These are phyloP conservation scores for Tricharina praecox DNA, from an alignment of 495 filamentous ascomycete species.

Conservation along the genomic window DNA sequence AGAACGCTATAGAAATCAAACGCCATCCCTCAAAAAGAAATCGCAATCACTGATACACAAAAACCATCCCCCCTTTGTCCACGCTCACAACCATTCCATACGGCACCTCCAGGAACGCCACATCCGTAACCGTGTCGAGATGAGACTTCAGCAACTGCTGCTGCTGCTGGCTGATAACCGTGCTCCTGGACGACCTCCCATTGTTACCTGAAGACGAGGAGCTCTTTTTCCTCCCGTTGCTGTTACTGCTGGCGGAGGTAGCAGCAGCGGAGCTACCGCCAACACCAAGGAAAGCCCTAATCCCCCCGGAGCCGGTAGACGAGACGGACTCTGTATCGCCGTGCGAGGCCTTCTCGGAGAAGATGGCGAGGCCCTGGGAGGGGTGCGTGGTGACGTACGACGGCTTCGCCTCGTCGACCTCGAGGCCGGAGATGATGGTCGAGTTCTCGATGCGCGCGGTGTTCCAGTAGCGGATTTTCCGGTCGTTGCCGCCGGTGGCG, in stretches of 20 bases:
- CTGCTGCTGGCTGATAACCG: constrained; percentile 78
- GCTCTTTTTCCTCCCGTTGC: neutral
- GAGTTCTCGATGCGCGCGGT: constrained; percentile 53
- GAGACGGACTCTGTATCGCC: constrained; percentile 3
- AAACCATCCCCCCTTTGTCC: constrained; percentile 81
- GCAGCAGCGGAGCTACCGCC: constrained; percentile 1
- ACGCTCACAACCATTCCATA: constrained; percentile 85
- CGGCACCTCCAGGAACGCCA: constrained; percentile 70
- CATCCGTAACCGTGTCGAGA: constrained; percentile 74
- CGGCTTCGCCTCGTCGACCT: constrained; percentile 50
- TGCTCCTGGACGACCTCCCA: constrained; percentile 48
- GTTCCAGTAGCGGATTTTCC: constrained; percentile 90
- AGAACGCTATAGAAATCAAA: no score
- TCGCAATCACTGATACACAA: constrained; percentile 71
- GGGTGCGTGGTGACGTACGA: constrained; percentile 57
- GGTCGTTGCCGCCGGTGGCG: constrained; percentile 74
- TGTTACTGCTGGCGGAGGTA: constrained; percentile 12
- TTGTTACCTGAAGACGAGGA: constrained; percentile 14
- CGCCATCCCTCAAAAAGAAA: no score
- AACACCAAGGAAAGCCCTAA: constrained; percentile 26
- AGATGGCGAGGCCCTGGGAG: constrained; percentile 47
- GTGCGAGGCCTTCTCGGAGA: constrained; percentile 50
- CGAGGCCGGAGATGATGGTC: constrained; percentile 61
- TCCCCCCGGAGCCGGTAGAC: constrained; percentile 25
- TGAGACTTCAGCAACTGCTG: constrained; percentile 73